A percentile compares a stretch with the other conserved stretches of the same genome.
Conservation (phyloP, 1,284 basidiomycete species). For the Cryptococcus floricola region DNA sequence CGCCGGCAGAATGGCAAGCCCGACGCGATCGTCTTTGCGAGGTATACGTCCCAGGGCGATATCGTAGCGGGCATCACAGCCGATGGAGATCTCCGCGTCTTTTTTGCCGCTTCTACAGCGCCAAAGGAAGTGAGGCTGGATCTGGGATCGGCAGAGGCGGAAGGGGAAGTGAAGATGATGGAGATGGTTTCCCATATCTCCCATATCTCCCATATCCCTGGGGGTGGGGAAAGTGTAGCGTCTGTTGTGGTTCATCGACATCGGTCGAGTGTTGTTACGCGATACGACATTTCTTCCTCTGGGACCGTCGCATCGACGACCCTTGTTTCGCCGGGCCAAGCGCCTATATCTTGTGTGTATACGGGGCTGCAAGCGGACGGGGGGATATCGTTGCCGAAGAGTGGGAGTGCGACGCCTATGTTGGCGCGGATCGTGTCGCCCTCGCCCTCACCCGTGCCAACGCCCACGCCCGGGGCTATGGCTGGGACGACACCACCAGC, state of each 20-base stretch:
- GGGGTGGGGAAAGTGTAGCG: neutral
- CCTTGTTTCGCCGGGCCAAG: slow-evolving; percentile 15
- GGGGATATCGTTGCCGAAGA: slow-evolving; percentile 15
- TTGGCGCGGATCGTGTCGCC: slow-evolving; percentile 2
- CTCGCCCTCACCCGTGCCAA: slow-evolving; percentile 1
- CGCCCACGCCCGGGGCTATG: slow-evolving; percentile 1
- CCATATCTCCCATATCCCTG: neutral
- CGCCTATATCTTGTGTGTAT: slow-evolving; percentile 15
- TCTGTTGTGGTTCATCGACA: slow-evolving; percentile 28
- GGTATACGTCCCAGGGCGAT: slow-evolving; percentile 28
- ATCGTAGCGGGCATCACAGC: slow-evolving; percentile 37
- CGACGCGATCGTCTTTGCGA: slow-evolving; percentile 33
- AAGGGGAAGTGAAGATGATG: slow-evolving; percentile 25
- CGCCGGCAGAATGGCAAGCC: slow-evolving; percentile 26
- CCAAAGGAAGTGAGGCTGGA: slow-evolving; percentile 29
- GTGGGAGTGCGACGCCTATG: neutral
- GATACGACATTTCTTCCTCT: slow-evolving; percentile 23
- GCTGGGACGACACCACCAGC: neutral
- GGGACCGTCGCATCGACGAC: slow-evolving; percentile 1
- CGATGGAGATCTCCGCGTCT: slow-evolving; percentile 40
- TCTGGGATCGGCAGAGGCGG: slow-evolving; percentile 25
- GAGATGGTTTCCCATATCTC: slow-evolving; percentile 7
- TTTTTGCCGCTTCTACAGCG: slow-evolving; percentile 20
- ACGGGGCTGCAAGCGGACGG: slow-evolving; percentile 17
- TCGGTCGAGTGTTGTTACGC: slow-evolving; percentile 21